These are phyloP conservation scores for Anthracocystis walkeri DNA, from an alignment of 1,284 basidiomycete genomes.

Conservation along the genomic window DNA sequence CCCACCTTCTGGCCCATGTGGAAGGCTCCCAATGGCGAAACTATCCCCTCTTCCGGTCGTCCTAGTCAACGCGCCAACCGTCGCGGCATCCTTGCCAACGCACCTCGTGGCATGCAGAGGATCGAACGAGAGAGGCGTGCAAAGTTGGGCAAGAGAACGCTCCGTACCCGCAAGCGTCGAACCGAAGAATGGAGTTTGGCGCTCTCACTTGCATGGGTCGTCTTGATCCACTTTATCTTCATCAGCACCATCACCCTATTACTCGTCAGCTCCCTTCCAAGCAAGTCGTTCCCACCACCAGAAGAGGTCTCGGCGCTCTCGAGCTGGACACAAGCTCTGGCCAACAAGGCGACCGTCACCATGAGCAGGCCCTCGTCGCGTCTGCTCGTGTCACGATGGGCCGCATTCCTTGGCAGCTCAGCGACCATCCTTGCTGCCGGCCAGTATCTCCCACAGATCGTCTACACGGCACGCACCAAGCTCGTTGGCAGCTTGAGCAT, in stretches of 20 bases:
- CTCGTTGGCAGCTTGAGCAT: conserved; percentile 92
- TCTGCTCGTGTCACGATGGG: conserved; percentile 74
- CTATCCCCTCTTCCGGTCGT: conserved; percentile 5
- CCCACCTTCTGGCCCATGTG: conserved; percentile 66
- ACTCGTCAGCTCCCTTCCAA: conserved; percentile 30
- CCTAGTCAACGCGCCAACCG: conserved; percentile 2
- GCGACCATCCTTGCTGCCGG: conserved; percentile 81
- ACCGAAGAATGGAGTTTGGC: conserved; percentile 82
- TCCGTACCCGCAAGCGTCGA: conserved; percentile 54
- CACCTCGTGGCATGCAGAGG: conserved; percentile 39
- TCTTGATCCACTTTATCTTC: conserved; percentile 76
- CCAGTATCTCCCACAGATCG: conserved; percentile 89
- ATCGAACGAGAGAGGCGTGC: conserved; percentile 41
- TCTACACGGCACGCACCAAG: conserved; percentile 80
- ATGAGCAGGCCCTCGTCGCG: conserved; percentile 52
- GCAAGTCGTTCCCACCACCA: conserved; percentile 40
- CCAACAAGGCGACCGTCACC: conserved; percentile 8
- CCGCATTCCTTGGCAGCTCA: conserved; percentile 86
- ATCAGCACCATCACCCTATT: conserved; percentile 35
- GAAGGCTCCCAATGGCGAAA: conserved; percentile 53
- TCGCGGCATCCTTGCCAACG: conserved; percentile 28
- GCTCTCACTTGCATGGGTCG: conserved; percentile 79
- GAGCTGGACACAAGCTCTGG: conserved; percentile 22
- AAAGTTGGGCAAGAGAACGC: conserved; percentile 19
- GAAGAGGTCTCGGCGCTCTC: conserved; percentile 37